phyloP scores from a whole-genome alignment of 306 rosid genomes.

The Senna siamea region DNA sequence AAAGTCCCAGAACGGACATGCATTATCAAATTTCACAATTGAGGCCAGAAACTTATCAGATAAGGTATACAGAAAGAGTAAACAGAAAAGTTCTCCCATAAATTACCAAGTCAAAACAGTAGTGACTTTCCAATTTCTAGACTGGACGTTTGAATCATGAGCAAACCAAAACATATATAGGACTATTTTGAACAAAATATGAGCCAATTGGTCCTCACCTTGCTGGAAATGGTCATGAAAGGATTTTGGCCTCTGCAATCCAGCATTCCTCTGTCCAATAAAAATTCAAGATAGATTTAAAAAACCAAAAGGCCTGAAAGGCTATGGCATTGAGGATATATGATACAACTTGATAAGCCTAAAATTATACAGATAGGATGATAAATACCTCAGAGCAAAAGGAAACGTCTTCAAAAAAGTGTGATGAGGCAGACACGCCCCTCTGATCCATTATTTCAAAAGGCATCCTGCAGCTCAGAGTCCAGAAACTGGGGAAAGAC shows the following conservation, averaged over 20 bases:
- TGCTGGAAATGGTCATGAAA: slow-evolving; percentile 48
- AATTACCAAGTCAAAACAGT: slow-evolving; percentile 24
- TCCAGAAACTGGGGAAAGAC: slow-evolving; percentile 36
- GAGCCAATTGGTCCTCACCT: slow-evolving; percentile 54
- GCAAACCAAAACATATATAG: slow-evolving; percentile 15
- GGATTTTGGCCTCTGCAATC: slow-evolving; percentile 56
- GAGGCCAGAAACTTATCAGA: slow-evolving; percentile 15
- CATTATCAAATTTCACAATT: slow-evolving; percentile 14
- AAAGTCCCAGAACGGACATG: slow-evolving; percentile 16
- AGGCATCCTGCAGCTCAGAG: slow-evolving; percentile 65
- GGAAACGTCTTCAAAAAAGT: slow-evolving; percentile 60
- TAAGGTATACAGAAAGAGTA: slow-evolving; percentile 29
- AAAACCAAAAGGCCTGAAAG: slow-evolving; percentile 25
- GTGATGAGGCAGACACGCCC: slow-evolving; percentile 66
- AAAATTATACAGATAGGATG: slow-evolving; percentile 5
- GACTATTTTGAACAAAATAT: slow-evolving; percentile 35
- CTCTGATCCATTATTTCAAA: slow-evolving; percentile 71
- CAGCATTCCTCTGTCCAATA: slow-evolving; percentile 55
- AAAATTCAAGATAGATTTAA: slow-evolving; percentile 41
- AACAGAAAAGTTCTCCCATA: slow-evolving; percentile 25
- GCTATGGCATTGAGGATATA: slow-evolving; percentile 11
- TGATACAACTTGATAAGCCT: slow-evolving; percentile 8
- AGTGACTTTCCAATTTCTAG: slow-evolving; percentile 24
- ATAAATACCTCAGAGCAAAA: slow-evolving; percentile 65
- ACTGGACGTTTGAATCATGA: slow-evolving; percentile 21